Conservation (phyloP, 2,329 filamentous ascomycete genomes). For the Blastomyces emzantsi region DNA sequence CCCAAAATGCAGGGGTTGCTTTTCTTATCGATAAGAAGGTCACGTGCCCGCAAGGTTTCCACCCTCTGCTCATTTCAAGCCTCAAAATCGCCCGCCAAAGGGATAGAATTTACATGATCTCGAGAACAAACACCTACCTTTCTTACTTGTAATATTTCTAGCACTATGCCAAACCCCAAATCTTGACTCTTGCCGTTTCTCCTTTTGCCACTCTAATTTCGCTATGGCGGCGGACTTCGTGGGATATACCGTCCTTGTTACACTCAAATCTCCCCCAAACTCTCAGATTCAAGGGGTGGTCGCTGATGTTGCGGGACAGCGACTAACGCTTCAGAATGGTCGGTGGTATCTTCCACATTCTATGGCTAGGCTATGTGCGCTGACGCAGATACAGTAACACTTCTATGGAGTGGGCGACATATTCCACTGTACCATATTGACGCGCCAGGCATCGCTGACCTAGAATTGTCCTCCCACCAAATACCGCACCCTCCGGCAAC, state of each 20-base stretch:
- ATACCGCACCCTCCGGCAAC: constrained; percentile 8
- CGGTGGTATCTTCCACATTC: constrained; percentile 20
- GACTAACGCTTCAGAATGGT: constrained; percentile 66
- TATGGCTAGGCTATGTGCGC: neutral
- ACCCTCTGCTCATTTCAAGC: neutral
- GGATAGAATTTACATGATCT: neutral
- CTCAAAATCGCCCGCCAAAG: neutral
- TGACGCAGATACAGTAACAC: constrained; percentile 38
- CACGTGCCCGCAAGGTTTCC: neutral
- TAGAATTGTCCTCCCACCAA: constrained; percentile 42
- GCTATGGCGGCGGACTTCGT: constrained; percentile 62
- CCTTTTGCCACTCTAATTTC: constrained; percentile 6
- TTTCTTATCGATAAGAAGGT: constrained; percentile 4
- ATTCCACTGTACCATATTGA: constrained; percentile 49
- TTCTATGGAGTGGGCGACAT: constrained; percentile 44
- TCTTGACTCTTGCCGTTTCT: neutral
- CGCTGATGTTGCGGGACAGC: constrained; percentile 58
- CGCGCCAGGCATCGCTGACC: constrained; percentile 50
- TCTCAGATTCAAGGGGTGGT: constrained; percentile 62
- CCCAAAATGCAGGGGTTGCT: neutral
- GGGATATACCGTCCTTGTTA: constrained; percentile 66
- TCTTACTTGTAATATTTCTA: neutral
- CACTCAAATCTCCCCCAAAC: constrained; percentile 56
- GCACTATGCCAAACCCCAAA: constrained; percentile 1
- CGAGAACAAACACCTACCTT: neutral